A percentile compares a stretch with the other conserved stretches of the same genome.
Evolutionary conservation across 2,329 filamentous ascomycete genomes (phyloP).

Genomic region (Ilyonectria mors-panacis): DNA sequence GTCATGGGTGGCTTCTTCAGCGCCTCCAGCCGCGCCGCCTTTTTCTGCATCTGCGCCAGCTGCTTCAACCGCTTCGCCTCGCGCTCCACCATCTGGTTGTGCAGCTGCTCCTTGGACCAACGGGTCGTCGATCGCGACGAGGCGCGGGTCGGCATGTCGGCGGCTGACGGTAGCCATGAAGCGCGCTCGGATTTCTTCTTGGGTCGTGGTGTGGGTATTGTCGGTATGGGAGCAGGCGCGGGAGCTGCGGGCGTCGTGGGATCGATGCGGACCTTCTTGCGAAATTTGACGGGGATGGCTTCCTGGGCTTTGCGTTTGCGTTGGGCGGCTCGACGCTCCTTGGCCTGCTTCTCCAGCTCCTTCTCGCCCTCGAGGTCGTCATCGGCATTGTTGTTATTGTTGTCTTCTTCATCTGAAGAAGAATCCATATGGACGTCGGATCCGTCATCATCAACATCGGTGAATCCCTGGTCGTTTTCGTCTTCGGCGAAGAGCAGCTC

Average conservation of each 20-base stretch:
- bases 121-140: conserved; percentile 72
- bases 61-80: conserved; percentile 80
- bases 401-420: conserved; percentile 87
- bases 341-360: conserved; percentile 84
- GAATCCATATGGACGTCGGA: conserved; percentile 90
- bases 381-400: conserved; percentile 74
- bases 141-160: conserved; percentile 71
- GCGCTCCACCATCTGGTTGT: conserved; percentile 81
- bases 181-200: conserved; percentile 74
- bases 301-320: conserved; percentile 88
- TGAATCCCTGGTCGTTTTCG: conserved; percentile 78
- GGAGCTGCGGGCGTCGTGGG: conserved; percentile 58
- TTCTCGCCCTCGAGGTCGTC: conserved; percentile 90
- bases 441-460: conserved; percentile 75
- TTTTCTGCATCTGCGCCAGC: conserved; percentile 76
- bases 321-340: conserved; percentile 75
- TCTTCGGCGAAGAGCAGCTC: conserved; percentile 83
- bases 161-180: conserved; percentile 70
- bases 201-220: conserved; percentile 62
- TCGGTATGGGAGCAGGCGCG: conserved; percentile 54
- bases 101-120: conserved; percentile 72
- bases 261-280: conserved; percentile 84
- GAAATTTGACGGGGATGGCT: conserved; percentile 77
- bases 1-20: conserved; percentile 86
- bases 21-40: conserved; percentile 79